Evolutionary conservation across 139 green algal genomes (phyloP).

Genomic region (Picochlorum costavermella): DNA sequence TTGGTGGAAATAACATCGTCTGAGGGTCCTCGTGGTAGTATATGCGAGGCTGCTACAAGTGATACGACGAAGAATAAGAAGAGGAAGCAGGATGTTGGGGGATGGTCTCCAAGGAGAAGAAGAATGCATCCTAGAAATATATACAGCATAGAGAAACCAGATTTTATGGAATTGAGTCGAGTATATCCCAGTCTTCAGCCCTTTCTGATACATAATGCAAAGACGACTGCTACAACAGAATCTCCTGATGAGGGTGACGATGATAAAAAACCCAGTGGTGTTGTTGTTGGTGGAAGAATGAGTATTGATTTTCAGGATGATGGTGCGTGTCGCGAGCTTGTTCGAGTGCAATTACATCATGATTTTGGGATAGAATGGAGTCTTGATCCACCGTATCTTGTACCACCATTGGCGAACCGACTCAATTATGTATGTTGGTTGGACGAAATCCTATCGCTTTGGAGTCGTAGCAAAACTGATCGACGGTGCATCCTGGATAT

Average conservation of each 20-base stretch:
- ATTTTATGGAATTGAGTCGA: constrained; percentile 63
- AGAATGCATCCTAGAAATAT: constrained; percentile 57
- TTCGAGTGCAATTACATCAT: constrained; percentile 47
- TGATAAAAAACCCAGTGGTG: no score
- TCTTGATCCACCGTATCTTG: constrained; percentile 68
- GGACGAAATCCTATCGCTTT: constrained; percentile 73
- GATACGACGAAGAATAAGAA: no score
- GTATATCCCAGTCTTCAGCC: constrained; percentile 41
- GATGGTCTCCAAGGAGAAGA: not conserved
- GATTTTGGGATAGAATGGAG: constrained; percentile 68
- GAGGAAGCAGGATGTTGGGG: no score
- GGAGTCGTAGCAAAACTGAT: constrained; percentile 15
- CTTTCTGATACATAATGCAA: constrained; percentile 24
- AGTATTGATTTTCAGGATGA: constrained; percentile 56
- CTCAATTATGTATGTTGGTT: constrained; percentile 92
- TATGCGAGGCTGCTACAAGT: no score
- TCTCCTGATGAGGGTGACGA: no score
- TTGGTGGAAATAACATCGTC: no score
- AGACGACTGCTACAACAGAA: not conserved
- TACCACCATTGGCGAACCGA: constrained; percentile 74
- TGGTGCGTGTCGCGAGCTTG: constrained; percentile 67
- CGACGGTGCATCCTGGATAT: constrained; percentile 68
- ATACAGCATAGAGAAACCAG: constrained; percentile 55
- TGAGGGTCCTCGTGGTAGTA: no score
- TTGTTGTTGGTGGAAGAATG: not conserved